Conservation (phyloP, 495 filamentous ascomycete species). For the Penicillium mononematosum region DNA sequence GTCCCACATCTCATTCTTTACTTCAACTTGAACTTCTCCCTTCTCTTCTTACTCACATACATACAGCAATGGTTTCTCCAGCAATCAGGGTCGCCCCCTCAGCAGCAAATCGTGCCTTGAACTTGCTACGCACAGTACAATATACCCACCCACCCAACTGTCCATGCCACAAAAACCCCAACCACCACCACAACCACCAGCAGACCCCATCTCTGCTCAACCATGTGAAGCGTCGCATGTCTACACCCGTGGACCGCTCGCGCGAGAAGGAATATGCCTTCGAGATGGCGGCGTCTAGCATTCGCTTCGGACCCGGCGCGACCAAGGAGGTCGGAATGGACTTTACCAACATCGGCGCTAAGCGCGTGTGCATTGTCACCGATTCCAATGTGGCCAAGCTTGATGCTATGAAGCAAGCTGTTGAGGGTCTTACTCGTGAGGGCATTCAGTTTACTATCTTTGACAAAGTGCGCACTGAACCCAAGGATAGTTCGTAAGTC, state of each 20-base stretch:
- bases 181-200: slow-evolving; percentile 64
- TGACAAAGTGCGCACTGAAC: slow-evolving; percentile 76
- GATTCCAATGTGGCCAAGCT: slow-evolving; percentile 76
- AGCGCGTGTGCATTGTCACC: slow-evolving; percentile 87
- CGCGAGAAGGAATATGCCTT: slow-evolving; percentile 95
- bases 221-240: slow-evolving; percentile 60
- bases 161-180: slow-evolving; percentile 87
- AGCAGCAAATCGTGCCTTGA: slow-evolving; percentile 73
- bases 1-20: slow-evolving; percentile 18
- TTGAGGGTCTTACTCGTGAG: slow-evolving; percentile 71
- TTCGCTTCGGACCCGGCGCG: slow-evolving; percentile 90
- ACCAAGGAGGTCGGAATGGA: slow-evolving; percentile 99
- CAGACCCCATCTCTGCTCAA: slow-evolving; percentile 47
- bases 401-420: slow-evolving; percentile 79
- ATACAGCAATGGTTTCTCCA: slow-evolving; percentile 44
- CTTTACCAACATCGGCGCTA: slow-evolving; percentile 82
- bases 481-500: slow-evolving; percentile 84
- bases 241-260: slow-evolving; percentile 68
- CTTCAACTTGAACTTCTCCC: slow-evolving; percentile 8
- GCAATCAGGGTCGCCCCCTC: slow-evolving; percentile 62
- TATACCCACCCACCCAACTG: slow-evolving; percentile 86
- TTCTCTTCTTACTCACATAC: slow-evolving; percentile 8
- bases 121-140: slow-evolving; percentile 83
- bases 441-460: slow-evolving; percentile 79
- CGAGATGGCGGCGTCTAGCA: slow-evolving; percentile 91